phyloP scores from a whole-genome alignment of 495 filamentous ascomycete species.

The Penicillium cataractarum region DNA sequence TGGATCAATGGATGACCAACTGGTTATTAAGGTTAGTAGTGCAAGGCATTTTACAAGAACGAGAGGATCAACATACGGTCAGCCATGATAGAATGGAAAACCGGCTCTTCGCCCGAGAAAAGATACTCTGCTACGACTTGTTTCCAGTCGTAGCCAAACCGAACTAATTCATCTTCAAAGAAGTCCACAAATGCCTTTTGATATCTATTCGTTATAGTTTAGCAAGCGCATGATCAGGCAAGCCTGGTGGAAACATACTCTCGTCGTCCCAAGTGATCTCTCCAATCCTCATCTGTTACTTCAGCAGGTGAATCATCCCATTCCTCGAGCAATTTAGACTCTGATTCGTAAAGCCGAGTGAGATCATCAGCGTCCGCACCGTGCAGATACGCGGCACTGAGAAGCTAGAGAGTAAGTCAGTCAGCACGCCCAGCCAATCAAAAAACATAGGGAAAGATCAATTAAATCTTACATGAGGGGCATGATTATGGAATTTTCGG shows the following conservation, averaged over 20 bases:
- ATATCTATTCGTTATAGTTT: slow-evolving; percentile 53
- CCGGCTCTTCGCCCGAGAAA: slow-evolving; percentile 71
- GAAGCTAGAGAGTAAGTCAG: slow-evolving; percentile 47
- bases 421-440: slow-evolving; percentile 11
- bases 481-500: slow-evolving; percentile 83
- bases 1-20: slow-evolving; percentile 90
- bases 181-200: slow-evolving; percentile 90
- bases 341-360: slow-evolving; percentile 75
- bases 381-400: slow-evolving; percentile 82
- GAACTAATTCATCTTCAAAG: slow-evolving; percentile 84
- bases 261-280: slow-evolving; percentile 74
- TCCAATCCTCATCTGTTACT: slow-evolving; percentile 81
- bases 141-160: slow-evolving; percentile 82
- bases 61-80: slow-evolving; percentile 63
- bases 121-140: slow-evolving; percentile 73
- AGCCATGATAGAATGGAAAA: slow-evolving; percentile 75
- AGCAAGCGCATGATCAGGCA: not conserved
- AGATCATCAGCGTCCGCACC: slow-evolving; percentile 74
- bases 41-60: not conserved
- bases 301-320: slow-evolving; percentile 87
- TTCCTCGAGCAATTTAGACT: slow-evolving; percentile 69
- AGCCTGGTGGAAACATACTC: slow-evolving; percentile 44
- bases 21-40: slow-evolving; percentile 36
- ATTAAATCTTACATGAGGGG: slow-evolving; percentile 66
- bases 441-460: not conserved